Conservation (phyloP, 805 yeast genomes). For the Kluyveromyces nonfermentans region DNA sequence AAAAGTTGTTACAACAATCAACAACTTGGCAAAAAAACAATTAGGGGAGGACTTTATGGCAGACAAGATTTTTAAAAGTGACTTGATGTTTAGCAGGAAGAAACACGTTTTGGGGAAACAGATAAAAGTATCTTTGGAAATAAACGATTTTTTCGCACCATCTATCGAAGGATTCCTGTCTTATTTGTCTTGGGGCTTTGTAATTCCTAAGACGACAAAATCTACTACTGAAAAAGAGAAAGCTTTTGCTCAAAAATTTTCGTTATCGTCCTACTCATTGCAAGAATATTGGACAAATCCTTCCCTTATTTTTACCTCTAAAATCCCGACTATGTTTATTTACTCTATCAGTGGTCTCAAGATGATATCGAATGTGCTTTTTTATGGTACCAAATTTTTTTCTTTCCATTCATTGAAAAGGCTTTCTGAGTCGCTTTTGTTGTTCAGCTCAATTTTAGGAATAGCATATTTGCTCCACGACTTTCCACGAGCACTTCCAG, state of each 20-base stretch:
- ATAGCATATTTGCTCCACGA: conserved; percentile 62
- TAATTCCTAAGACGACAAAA: conserved; percentile 19
- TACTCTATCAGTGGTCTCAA: conserved; percentile 34
- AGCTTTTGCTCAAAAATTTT: conserved; percentile 10
- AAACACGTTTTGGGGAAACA: conserved; percentile 52
- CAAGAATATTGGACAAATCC: conserved; percentile 25
- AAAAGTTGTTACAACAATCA: conserved; percentile 52
- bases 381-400: conserved; percentile 32
- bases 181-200: conserved; percentile 30
- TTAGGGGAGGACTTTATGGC: conserved; percentile 52
- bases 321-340: conserved; percentile 26
- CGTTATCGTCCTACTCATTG: conserved; percentile 17
- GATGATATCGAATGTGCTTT: conserved; percentile 29
- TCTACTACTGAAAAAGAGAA: conserved; percentile 3
- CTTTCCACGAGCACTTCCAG: conserved; percentile 81
- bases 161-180: conserved; percentile 48
- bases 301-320: conserved; percentile 27
- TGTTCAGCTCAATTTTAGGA: conserved; percentile 44
- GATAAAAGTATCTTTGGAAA: conserved; percentile 49
- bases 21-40: conserved; percentile 49
- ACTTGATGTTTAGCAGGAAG: conserved; percentile 73
- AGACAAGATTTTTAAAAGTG: conserved; percentile 56
- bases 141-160: conserved; percentile 76
- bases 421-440: conserved; percentile 44
- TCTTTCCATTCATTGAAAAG: conserved; percentile 32